A percentile compares a stretch with the other conserved stretches of the same genome.
phyloP scores from a whole-genome alignment of 176 grass and related monocot genomes.

The Bonia amplexicaulis region DNA sequence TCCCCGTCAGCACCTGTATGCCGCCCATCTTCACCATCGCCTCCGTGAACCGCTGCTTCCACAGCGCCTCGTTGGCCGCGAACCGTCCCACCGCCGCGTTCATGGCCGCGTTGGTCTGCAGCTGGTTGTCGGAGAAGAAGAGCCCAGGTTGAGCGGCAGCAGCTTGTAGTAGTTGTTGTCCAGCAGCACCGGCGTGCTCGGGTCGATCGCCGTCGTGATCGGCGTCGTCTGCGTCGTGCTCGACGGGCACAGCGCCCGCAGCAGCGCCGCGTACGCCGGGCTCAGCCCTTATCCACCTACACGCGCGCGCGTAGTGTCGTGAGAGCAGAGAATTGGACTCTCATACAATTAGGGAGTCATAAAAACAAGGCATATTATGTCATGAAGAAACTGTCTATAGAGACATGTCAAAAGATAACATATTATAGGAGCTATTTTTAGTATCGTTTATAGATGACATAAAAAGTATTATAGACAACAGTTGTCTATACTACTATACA shows the following conservation, averaged over 20 bases:
- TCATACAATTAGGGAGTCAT: too few relatives aligned
- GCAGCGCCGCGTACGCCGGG: not conserved
- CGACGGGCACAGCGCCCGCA: not conserved
- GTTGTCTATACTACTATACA: too few relatives aligned
- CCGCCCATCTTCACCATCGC: conserved; percentile 38
- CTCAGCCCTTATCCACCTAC: not conserved
- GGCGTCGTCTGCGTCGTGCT: not conserved
- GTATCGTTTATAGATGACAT: too few relatives aligned
- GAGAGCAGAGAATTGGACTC: too few relatives aligned
- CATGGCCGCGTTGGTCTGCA: not conserved
- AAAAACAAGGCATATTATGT: too few relatives aligned
- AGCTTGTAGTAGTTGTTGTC: too few relatives aligned
- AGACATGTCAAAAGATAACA: too few relatives aligned
- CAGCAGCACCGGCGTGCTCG: not conserved
- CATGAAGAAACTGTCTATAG: too few relatives aligned
- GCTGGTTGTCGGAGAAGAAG: conserved; percentile 32
- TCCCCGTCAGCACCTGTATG: conserved; percentile 28
- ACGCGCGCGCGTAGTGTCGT: too few relatives aligned
- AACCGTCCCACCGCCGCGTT: not conserved
- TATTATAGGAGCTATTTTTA: too few relatives aligned
- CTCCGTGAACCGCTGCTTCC: conserved; percentile 22
- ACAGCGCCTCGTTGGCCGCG: conserved; percentile 27
- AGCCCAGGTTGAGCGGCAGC: not conserved
- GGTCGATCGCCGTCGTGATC: conserved; percentile 11
- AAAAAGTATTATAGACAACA: too few relatives aligned